Evolutionary conservation across 768 basidiomycete species (phyloP), one percentile per base, ranked within the genome.

Genomic region (Trametes elegans): DNA sequence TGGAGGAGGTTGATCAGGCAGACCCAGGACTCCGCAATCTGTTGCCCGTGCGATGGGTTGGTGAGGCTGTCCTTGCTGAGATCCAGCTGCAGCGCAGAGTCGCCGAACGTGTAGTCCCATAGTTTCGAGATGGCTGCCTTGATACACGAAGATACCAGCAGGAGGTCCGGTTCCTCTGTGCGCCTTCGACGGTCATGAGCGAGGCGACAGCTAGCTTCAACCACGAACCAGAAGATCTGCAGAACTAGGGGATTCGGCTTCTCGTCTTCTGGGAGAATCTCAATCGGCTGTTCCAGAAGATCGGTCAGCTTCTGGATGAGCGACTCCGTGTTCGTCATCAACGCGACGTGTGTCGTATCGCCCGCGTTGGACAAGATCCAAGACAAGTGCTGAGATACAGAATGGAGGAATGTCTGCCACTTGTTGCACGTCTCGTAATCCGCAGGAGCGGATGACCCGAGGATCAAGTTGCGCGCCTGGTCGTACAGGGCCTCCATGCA

Each of bases 1-100:
- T 59, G 46, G 5, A 57, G 39, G n/a, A 89, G 62, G 60, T 90
- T 83, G 31, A 89, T 74, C 19, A 93, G 63, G 32, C 80, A 82
- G 43, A 91, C 75, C 94, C 93, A 96, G 16, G 87, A 60, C 62
- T 92, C 87, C 2, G 81, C 76, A 0, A 58, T 78, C 72, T 11
- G 73, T 58, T 39, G 78, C 6, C 38, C 41, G 5, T 39, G 21
- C 7, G 57, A 70, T 65, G 27, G 71, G 66, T 21, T 70, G 70
- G 58, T 74, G 4, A 76, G 60, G 10, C 64, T 59, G 14, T 68
- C 60, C 9, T 67, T 67, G 11, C 53, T 50, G 49, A 73, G 70
- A 32, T 62, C 43, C 23, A 87, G 63, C 0, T 71, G 65, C 9
- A 68, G 58, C 57, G 83, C 72, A 0, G 77, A 73, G 7, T 71